Conservation (phyloP, 2,329 filamentous ascomycete genomes). For the Phaeosphaeriaceae sp. region DNA sequence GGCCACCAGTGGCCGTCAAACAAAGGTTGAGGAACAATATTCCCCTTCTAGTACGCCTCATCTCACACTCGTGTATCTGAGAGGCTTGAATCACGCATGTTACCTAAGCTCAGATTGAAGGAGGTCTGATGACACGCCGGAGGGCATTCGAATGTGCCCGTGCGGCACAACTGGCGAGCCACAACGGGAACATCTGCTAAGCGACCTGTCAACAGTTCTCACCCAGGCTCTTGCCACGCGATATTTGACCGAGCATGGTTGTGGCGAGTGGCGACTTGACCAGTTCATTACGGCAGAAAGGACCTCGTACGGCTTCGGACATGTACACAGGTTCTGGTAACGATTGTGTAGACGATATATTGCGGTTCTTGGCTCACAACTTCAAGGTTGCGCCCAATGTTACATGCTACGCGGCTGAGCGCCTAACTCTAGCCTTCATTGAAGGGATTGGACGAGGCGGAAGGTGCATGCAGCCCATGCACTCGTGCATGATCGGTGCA, state of each 20-base stretch:
- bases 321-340: neutral
- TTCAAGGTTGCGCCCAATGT: neutral
- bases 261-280: neutral
- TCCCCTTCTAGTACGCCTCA: neutral
- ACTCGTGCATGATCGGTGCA: slow-evolving; percentile 9
- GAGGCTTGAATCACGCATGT: neutral
- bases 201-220: neutral
- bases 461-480: neutral
- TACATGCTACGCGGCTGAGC: neutral
- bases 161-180: neutral
- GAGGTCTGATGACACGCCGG: neutral
- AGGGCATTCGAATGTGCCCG: neutral
- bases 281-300: neutral
- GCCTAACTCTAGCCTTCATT: neutral
- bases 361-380: neutral
- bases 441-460: neutral
- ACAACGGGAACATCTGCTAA: neutral
- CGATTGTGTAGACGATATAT: neutral
- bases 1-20: slow-evolving; percentile 5
- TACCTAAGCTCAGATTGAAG: neutral
- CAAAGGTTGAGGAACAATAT: neutral
- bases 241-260: neutral
- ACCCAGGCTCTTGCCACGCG: neutral
- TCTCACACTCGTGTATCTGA: neutral
- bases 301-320: neutral